These are phyloP conservation scores for Fusarium tanahbumbuense DNA, from an alignment of 2,329 filamentous ascomycete species.

Conservation along the genomic window DNA sequence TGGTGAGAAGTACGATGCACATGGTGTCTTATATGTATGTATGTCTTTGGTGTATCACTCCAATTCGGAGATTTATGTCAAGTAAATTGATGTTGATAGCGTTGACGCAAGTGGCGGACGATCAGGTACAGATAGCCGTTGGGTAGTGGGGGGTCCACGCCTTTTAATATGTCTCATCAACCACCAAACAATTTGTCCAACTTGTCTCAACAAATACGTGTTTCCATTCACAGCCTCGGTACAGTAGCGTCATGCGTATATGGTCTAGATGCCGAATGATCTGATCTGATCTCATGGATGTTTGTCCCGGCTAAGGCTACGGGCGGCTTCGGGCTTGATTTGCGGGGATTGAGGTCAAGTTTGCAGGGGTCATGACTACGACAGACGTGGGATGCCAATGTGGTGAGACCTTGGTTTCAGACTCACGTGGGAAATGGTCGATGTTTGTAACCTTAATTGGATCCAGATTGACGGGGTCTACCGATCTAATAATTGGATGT, in stretches of 20 bases:
- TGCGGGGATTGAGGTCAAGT: slow-evolving; percentile 27
- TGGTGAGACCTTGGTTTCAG: not conserved
- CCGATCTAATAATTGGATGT: not conserved
- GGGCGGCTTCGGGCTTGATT: slow-evolving; percentile 35
- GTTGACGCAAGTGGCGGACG: slow-evolving; percentile 23
- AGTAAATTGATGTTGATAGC: slow-evolving; percentile 9
- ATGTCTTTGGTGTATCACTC: not conserved
- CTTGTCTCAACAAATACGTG: slow-evolving; percentile 3
- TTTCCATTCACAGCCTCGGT: slow-evolving; percentile 37
- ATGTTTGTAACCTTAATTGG: not conserved
- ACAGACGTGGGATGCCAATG: slow-evolving; percentile 2
- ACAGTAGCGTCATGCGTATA: slow-evolving; percentile 5
- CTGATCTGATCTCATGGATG: slow-evolving; percentile 35
- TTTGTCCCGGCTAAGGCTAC: slow-evolving; percentile 14
- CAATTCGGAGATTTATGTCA: slow-evolving; percentile 4
- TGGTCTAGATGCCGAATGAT: slow-evolving; percentile 17
- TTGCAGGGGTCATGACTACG: not conserved
- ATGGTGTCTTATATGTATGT: slow-evolving; percentile 56
- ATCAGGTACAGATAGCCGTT: not conserved
- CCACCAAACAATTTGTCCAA: not conserved
- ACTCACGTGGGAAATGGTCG: not conserved
- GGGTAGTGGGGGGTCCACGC: slow-evolving; percentile 13
- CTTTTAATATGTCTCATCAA: slow-evolving; percentile 38
- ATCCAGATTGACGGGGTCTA: not conserved
- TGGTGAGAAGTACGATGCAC: slow-evolving; percentile 83